Percentiles rank a stretch among this genome's conserved stretches.
Evolutionary conservation across 805 yeast species (phyloP).

Genomic region (Sungouiella thailandica): DNA sequence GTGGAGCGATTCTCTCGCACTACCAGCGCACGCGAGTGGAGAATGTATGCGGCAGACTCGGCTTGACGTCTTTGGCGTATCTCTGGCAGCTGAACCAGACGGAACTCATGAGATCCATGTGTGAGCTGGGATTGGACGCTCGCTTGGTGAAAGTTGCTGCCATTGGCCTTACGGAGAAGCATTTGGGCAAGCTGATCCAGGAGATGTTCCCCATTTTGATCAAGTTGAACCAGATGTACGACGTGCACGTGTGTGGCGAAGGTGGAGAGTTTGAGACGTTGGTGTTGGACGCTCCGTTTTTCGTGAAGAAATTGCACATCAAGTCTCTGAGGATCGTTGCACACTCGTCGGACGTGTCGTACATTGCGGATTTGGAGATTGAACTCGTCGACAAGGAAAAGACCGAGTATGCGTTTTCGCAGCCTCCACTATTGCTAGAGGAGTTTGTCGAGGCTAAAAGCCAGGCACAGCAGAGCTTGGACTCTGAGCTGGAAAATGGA

Average conservation of each 20-base stretch:
- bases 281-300: constrained; percentile 87
- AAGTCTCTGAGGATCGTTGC: constrained; percentile 34
- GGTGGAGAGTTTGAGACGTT: constrained; percentile 98
- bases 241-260: constrained; percentile 95
- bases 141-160: constrained; percentile 91
- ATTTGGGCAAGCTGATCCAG: constrained; percentile 65
- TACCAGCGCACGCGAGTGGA: constrained; percentile 94
- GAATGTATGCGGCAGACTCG: constrained; percentile 73
- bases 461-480: too few species aligned
- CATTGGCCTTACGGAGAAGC: constrained; percentile 61
- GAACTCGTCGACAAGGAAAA: constrained; percentile 38
- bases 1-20: constrained; percentile 94
- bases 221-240: constrained; percentile 57
- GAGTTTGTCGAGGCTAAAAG: constrained; percentile 2
- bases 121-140: constrained; percentile 64
- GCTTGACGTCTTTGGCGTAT: constrained; percentile 65
- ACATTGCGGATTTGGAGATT: constrained; percentile 50
- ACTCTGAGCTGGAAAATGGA: too few species aligned
- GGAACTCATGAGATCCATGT: constrained; percentile 80
- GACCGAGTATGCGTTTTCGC: constrained; percentile 5
- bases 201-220: constrained; percentile 56
- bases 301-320: constrained; percentile 46
- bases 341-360: constrained; percentile 68
- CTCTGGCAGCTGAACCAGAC: constrained; percentile 88
- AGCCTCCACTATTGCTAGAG: constrained; percentile 16